Base-by-base conservation (phyloP, 495 filamentous ascomycete genomes). In the Cairneyella variabilis region DNA sequence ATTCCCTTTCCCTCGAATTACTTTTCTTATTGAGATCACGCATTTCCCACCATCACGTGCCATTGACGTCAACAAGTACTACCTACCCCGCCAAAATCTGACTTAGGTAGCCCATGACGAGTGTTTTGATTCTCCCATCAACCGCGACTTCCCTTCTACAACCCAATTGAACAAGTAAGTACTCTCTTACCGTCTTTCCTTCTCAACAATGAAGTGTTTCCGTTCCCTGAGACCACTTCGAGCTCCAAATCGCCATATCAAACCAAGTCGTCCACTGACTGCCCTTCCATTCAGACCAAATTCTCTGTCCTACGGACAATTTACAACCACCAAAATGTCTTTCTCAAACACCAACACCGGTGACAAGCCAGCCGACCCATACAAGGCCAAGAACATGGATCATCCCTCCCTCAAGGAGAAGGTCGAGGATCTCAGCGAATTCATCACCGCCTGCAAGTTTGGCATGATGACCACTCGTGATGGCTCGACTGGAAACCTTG, bases 401-500 rank as follows among this genome's bases (percentile, higher is more conserved):
- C 71, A 89, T 10, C 72, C 78, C 0, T 72, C 80, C 5, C 66
- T 92, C 17, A 76, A 85, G 45, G 80, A 91, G 53, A 96, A 95
- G 74, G 78, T 96, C 43, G 80, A 89, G 49, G 89, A 86, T 48
- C 76, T 96, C 14, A 65, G 71, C 53, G 63, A 72, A 4, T 93
- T 96, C 72, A 76, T 88, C 60, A 69, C 77, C 6, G 68, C 73
- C 32, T 73, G 76, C 69, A 93, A 93, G 69, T 96, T 90, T 66
- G 88, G 90, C 69, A 80, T 86, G 71, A 84, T 87, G 64, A 84
- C 83, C 18, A 86, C 83, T 11, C 74, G 79, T 21, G 83, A 89
- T 22, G 69, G 71, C 1, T 54, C 63, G 20, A 74, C 69, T 12
- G 82, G 80, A 7, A 72, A 81, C 23, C 69, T 97, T 18, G 80